Base-by-base conservation (phyloP, 2,329 filamentous ascomycete species). In the Colletotrichum kahawae region DNA sequence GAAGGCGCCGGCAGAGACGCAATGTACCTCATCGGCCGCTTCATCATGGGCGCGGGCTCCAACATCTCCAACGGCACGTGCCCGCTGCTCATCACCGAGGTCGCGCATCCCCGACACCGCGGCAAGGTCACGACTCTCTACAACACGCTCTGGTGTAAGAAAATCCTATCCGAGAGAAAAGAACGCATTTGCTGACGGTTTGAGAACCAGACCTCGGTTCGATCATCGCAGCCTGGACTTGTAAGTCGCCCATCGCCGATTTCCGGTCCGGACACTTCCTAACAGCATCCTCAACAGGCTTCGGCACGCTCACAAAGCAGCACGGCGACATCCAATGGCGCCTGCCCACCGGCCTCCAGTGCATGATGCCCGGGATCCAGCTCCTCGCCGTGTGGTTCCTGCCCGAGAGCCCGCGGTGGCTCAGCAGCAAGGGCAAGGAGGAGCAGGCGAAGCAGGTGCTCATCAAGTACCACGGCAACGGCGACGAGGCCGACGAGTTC, bases 381-480 rank as follows among this genome's bases (percentile, higher is more conserved):
- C 81, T 88, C 66, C 85, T 83, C 77, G 75, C 66, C 1, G 64
- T 82, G 8, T 82, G 77, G 65, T 87, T 90, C 66, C 85, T 91
- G 7, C 91, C 91, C 0, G 92, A 93, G 76, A 91, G 88, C 1
- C 92, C 92, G 2, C 86, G 92, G 48, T 93, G 88, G 87, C 81
- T 92, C 33, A 85, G 92, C 57, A 86, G 87, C 43, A 85, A 89
- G 75, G 89, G 90, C 36, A 84, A 85, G 27, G 74, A 81, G 2
- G 86, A 90, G 7, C 84, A 91, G 78, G 90, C 90, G 0, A 86
- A 83, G 18, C 82, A 82, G 1, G 87, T 91, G 31, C 79, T 92
- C 1, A 83, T 87, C 77, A 89, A 78, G 75, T 79, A 79, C 57
- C 78, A 79, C 43, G 78, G 63, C 16, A 76, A 77, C 57, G 54